These are phyloP conservation scores for Cladophialophora carrionii DNA, from an alignment of 2,329 filamentous ascomycete species.

Conservation along the genomic window DNA sequence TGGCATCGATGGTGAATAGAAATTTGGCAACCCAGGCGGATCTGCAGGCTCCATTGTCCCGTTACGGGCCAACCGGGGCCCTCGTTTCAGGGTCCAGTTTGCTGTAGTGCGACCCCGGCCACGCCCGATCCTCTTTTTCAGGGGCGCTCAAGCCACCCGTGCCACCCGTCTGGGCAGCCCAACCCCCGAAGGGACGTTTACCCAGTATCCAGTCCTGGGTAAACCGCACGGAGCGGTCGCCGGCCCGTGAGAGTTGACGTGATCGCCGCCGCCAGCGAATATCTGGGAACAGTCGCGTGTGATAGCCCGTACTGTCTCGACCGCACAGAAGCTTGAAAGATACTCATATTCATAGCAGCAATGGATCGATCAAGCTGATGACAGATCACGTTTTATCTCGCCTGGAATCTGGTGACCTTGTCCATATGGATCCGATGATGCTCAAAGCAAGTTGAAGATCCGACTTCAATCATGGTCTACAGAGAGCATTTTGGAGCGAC, in stretches of 20 bases:
- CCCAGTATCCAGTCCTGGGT: too few relatives aligned
- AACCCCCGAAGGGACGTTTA: background rate
- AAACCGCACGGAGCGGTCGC: background rate
- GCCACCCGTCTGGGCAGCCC: slow-evolving; percentile 4
- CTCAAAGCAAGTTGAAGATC: background rate
- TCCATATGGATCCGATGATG: background rate
- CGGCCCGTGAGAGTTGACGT: background rate
- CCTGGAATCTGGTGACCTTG: background rate
- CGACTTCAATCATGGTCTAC: background rate
- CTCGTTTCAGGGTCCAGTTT: slow-evolving; percentile 10
- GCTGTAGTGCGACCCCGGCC: slow-evolving; percentile 2
- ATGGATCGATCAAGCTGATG: too few relatives aligned
- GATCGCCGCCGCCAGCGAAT: slow-evolving; percentile 5
- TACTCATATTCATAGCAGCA: too few relatives aligned
- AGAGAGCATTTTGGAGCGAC: background rate
- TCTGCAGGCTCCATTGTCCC: slow-evolving; percentile 18
- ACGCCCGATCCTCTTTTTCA: background rate
- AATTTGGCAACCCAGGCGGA: slow-evolving; percentile 11
- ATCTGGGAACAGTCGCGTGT: slow-evolving; percentile 13
- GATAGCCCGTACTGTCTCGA: too few relatives aligned
- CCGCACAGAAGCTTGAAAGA: background rate
- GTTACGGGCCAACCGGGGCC: slow-evolving; percentile 3
- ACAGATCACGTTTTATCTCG: background rate
- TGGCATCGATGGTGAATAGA: slow-evolving; percentile 6
- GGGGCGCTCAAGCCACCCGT: slow-evolving; percentile 10